Conservation (phyloP, 257 asterid species). For the Parsonsia alboflavescens region DNA sequence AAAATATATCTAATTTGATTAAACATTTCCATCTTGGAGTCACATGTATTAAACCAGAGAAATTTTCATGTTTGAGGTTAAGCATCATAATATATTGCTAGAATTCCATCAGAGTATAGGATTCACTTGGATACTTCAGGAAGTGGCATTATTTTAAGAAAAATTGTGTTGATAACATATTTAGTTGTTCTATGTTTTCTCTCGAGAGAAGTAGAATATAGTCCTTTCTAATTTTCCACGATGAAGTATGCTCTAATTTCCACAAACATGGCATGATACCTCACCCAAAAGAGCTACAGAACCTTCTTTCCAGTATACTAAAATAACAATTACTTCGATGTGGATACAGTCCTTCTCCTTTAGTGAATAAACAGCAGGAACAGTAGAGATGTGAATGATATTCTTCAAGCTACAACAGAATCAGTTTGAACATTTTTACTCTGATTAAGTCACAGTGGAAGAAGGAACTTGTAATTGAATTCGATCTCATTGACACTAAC, state of each 20-base stretch:
- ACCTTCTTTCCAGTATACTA: background rate
- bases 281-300: background rate
- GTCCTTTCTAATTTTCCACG: background rate
- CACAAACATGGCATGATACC: too few species aligned
- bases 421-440: background rate
- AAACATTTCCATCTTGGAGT: background rate
- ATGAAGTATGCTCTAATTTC: background rate
- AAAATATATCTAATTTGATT: background rate
- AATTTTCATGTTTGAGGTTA: background rate
- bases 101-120: background rate
- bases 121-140: background rate
- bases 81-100: background rate
- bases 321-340: background rate
- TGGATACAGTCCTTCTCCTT: background rate
- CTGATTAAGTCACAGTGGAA: background rate
- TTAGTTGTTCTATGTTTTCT: background rate
- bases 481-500: background rate
- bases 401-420: background rate
- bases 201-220: background rate
- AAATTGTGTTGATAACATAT: too few species aligned
- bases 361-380: background rate
- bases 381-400: background rate
- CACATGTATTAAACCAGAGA: background rate
- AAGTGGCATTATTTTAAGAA: background rate
- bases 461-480: background rate